Percentiles rank a stretch among this genome's conserved stretches.
Evolutionary conservation across 441 rosid species (phyloP).

Genomic region (Populus hybrid): DNA sequence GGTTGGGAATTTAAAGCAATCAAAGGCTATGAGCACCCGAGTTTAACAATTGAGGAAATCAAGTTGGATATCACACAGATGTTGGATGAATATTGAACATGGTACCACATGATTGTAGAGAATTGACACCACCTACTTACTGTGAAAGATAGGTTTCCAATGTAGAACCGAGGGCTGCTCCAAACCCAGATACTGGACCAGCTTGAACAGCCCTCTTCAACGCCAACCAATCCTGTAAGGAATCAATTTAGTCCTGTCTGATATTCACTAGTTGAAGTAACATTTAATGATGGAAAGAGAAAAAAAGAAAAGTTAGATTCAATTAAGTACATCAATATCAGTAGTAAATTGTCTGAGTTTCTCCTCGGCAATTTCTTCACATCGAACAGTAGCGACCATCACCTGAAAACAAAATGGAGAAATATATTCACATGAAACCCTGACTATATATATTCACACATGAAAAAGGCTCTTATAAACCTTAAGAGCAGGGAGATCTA

Average conservation of each 20-base stretch:
- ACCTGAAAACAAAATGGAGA: slow-evolving; percentile 43
- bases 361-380: slow-evolving; percentile 34
- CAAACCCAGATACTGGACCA: slow-evolving; percentile 65
- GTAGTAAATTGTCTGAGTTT: slow-evolving; percentile 39
- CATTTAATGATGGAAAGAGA: not conserved
- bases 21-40: not conserved
- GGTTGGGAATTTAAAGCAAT: not conserved
- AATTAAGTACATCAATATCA: slow-evolving; percentile 44
- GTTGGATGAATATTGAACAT: not conserved
- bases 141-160: slow-evolving; percentile 59
- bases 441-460: not conserved
- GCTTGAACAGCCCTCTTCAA: slow-evolving; percentile 58
- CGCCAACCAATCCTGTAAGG: slow-evolving; percentile 56
- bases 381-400: slow-evolving; percentile 67
- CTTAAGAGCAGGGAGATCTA: slow-evolving; percentile 91
- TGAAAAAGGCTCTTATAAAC: slow-evolving; percentile 26
- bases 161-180: slow-evolving; percentile 54
- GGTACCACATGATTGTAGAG: not conserved
- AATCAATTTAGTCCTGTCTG: slow-evolving; percentile 16
- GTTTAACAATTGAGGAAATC: not conserved
- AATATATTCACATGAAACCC: slow-evolving; percentile 10
- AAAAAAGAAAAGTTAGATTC: not conserved
- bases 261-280: not conserved
- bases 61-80: not conserved
- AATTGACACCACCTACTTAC: slow-evolving; percentile 36